Percentiles rank a stretch among this genome's conserved stretches.
phyloP scores from a whole-genome alignment of 2,329 filamentous ascomycete species.

The Fusarium liriodendri region DNA sequence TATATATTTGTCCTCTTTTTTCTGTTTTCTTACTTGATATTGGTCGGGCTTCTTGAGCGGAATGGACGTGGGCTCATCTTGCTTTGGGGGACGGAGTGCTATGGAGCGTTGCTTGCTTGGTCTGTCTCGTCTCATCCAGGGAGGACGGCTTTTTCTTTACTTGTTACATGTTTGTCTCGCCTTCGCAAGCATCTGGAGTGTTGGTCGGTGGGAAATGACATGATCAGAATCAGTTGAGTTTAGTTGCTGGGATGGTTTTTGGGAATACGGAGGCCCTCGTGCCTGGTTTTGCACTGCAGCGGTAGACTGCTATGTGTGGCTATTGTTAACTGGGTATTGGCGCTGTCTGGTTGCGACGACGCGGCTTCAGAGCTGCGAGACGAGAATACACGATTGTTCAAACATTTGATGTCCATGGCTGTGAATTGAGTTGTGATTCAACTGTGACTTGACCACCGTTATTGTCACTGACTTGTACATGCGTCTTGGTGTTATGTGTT shows the following conservation, averaged over 20 bases:
- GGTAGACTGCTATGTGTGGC: conserved; percentile 46
- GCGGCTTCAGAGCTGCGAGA: conserved; percentile 47
- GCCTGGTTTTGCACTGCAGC: conserved; percentile 51
- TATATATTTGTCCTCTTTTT: conserved; percentile 48
- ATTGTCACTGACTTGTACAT: too few relatives aligned
- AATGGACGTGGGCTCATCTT: conserved; percentile 28
- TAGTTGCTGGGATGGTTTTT: conserved; percentile 46
- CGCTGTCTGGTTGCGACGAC: conserved; percentile 48
- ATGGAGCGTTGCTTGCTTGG: conserved; percentile 45
- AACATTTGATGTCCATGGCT: conserved; percentile 10
- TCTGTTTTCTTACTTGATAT: conserved; percentile 35
- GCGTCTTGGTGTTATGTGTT: too few relatives aligned
- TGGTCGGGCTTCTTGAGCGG: conserved; percentile 16
- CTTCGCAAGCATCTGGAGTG: conserved; percentile 48
- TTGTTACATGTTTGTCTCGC: conserved; percentile 40
- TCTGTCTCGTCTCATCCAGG: conserved; percentile 44
- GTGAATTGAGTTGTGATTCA: not conserved
- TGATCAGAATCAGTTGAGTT: conserved; percentile 44
- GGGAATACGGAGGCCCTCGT: conserved; percentile 47
- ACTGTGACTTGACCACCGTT: not conserved
- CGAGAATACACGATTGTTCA: conserved; percentile 54
- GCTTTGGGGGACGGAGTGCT: conserved; percentile 36
- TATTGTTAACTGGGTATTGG: conserved; percentile 49
- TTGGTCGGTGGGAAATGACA: conserved; percentile 46
- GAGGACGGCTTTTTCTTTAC: conserved; percentile 36